Percentiles rank a stretch among this genome's conserved stretches.
Evolutionary conservation across 2,329 filamentous ascomycete genomes (phyloP).

Genomic region (Penicillium expansum): DNA sequence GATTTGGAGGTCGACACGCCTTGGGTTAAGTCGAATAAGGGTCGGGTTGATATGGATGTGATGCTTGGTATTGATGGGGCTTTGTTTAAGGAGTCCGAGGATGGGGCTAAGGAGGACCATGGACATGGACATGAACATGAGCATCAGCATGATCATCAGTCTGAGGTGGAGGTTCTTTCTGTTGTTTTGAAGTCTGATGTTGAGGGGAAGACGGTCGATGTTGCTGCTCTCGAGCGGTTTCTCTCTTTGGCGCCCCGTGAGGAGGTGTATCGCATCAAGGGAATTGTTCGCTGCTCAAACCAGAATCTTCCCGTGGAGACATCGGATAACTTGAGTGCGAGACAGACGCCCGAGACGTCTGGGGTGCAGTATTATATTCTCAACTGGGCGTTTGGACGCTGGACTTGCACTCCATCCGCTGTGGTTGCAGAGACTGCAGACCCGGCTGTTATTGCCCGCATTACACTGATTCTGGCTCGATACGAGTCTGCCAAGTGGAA

Average conservation of each 20-base stretch:
- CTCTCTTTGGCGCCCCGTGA: constrained; percentile 79
- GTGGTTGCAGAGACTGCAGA: constrained; percentile 41
- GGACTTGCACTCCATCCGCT: constrained; percentile 71
- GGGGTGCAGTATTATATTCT: constrained; percentile 70
- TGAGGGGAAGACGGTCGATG: constrained; percentile 51
- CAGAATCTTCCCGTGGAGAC: constrained; percentile 47
- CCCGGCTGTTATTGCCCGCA: constrained; percentile 34
- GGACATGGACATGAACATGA: constrained; percentile 36
- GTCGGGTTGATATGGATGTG: constrained; percentile 72
- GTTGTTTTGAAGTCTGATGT: constrained; percentile 60
- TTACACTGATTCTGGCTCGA: constrained; percentile 49
- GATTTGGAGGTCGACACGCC: constrained; percentile 78
- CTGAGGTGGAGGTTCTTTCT: constrained; percentile 87
- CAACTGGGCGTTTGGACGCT: constrained; percentile 97
- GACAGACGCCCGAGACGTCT: constrained; percentile 26
- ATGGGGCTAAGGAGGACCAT: constrained; percentile 33
- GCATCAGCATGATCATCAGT: constrained; percentile 63
- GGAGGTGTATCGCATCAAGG: constrained; percentile 94
- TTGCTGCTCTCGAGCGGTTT: constrained; percentile 61
- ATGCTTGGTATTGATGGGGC: constrained; percentile 86
- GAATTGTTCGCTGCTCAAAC: constrained; percentile 50
- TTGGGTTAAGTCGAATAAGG: constrained; percentile 80
- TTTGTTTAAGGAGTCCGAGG: constrained; percentile 50
- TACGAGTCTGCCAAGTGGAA: constrained; percentile 51
- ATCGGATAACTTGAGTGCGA: constrained; percentile 41